These are phyloP conservation scores for Massarina eburnea DNA, from an alignment of 2,329 filamentous ascomycete genomes.

Conservation along the genomic window DNA sequence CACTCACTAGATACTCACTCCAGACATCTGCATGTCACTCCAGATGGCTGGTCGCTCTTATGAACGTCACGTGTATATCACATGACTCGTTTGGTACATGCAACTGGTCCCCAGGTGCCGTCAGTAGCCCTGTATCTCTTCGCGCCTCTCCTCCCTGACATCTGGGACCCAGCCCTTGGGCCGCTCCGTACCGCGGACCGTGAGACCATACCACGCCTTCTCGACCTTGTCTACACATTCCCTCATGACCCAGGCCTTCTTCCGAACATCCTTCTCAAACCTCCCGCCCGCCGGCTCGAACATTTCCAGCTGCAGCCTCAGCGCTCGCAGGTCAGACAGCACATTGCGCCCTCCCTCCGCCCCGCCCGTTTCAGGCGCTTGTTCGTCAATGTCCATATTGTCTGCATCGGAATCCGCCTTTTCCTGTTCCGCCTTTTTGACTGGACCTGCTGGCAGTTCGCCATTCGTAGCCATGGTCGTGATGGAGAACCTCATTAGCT, in stretches of 20 bases:
- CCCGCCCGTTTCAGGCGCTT: conserved; percentile 17
- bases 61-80: no score
- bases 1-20: no score
- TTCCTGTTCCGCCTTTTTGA: conserved; percentile 42
- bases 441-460: conserved; percentile 45
- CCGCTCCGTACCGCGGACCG: conserved; percentile 82
- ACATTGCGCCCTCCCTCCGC: conserved; percentile 59
- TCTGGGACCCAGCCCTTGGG: conserved; percentile 93
- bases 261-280: conserved; percentile 65
- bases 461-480: conserved; percentile 79
- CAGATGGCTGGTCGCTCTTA: no score
- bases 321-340: conserved; percentile 75
- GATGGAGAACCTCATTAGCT: conserved; percentile 96
- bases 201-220: conserved; percentile 81
- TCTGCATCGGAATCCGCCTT: conserved; percentile 22
- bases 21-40: no score
- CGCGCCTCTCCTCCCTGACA: conserved; percentile 50
- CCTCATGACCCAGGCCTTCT: conserved; percentile 85
- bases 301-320: conserved; percentile 76
- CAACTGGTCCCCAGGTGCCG: no score
- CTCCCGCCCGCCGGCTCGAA: conserved; percentile 59
- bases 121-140: conserved; percentile 47
- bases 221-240: conserved; percentile 93
- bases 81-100: no score
- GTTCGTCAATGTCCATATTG: conserved; percentile 41